phyloP scores from a whole-genome alignment of 2,329 filamentous ascomycete species.

The Aureobasidium uvarum region DNA sequence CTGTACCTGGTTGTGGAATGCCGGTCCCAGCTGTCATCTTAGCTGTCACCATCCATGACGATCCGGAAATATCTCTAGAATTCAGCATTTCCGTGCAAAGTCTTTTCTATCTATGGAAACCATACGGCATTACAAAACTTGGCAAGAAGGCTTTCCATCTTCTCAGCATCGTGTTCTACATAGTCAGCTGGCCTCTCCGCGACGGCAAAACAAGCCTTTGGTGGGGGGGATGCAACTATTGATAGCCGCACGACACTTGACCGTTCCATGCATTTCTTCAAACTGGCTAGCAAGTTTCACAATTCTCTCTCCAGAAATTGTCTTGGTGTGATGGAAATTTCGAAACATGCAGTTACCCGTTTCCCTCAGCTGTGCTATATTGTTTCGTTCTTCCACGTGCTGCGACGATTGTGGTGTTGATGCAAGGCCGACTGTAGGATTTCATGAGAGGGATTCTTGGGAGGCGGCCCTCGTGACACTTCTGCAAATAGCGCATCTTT shows the following conservation, averaged over 20 bases:
- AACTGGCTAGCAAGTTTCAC: slow-evolving; percentile 10
- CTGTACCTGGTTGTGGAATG: not conserved
- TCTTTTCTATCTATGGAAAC: not conserved
- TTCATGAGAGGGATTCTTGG: not conserved
- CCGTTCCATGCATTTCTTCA: not conserved
- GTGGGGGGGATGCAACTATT: slow-evolving; percentile 10
- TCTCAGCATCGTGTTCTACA: not conserved
- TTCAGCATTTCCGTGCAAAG: not conserved
- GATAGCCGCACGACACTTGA: not conserved
- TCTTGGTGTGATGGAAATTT: not conserved
- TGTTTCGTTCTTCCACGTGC: not conserved
- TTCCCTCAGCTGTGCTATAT: not conserved
- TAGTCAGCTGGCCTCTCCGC: not conserved
- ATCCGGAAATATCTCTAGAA: not conserved
- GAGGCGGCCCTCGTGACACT: slow-evolving; percentile 6
- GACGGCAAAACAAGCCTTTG: not conserved
- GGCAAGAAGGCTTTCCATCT: not conserved
- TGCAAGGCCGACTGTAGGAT: not conserved
- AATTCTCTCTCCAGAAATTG: not conserved
- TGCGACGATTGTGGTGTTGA: not conserved
- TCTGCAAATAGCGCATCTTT: not conserved
- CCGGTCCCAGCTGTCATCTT: not conserved
- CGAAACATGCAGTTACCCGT: slow-evolving; percentile 1
- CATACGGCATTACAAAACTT: not conserved
- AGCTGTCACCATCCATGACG: not conserved